phyloP scores from a whole-genome alignment of 805 yeast species.

The Yamadazyma nakazawae region DNA sequence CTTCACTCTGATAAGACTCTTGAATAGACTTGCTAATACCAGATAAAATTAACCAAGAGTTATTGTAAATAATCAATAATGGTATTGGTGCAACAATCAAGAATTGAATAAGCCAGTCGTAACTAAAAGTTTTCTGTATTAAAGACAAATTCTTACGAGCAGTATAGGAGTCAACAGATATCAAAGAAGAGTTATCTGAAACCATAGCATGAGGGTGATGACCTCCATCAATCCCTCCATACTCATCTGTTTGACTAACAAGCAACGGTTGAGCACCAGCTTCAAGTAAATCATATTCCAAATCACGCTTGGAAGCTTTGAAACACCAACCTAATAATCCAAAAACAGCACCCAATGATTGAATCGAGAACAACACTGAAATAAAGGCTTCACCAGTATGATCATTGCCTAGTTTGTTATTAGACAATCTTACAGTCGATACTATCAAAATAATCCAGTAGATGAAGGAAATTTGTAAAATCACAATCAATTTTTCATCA shows the following conservation, averaged over 20 bases:
- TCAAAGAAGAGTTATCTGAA: slow-evolving; percentile 21
- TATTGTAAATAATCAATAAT: slow-evolving; percentile 50
- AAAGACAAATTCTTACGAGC: slow-evolving; percentile 12
- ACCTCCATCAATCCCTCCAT: slow-evolving; percentile 18
- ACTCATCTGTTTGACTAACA: slow-evolving; percentile 15
- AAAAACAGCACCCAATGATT: slow-evolving; percentile 45
- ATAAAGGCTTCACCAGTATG: slow-evolving; percentile 55
- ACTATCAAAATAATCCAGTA: slow-evolving; percentile 55
- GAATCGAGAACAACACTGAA: slow-evolving; percentile 44
- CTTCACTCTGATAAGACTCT: slow-evolving; percentile 52
- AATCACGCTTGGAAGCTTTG: slow-evolving; percentile 12
- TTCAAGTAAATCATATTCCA: slow-evolving; percentile 11
- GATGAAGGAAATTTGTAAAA: slow-evolving; percentile 49
- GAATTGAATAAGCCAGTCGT: slow-evolving; percentile 82
- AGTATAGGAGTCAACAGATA: slow-evolving; percentile 17
- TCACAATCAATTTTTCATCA: slow-evolving; percentile 43
- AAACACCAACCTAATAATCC: slow-evolving; percentile 52
- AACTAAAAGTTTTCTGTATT: slow-evolving; percentile 46
- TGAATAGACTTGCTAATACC: slow-evolving; percentile 70
- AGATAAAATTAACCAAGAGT: slow-evolving; percentile 55
- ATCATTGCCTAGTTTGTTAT: slow-evolving; percentile 38
- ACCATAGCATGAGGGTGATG: slow-evolving; percentile 6
- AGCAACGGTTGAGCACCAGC: slow-evolving; percentile 27
- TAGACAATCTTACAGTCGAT: slow-evolving; percentile 46
- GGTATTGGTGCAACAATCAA: slow-evolving; percentile 64